Conservation (phyloP, 345 rosid genomes). For the Limnanthes douglasii region DNA sequence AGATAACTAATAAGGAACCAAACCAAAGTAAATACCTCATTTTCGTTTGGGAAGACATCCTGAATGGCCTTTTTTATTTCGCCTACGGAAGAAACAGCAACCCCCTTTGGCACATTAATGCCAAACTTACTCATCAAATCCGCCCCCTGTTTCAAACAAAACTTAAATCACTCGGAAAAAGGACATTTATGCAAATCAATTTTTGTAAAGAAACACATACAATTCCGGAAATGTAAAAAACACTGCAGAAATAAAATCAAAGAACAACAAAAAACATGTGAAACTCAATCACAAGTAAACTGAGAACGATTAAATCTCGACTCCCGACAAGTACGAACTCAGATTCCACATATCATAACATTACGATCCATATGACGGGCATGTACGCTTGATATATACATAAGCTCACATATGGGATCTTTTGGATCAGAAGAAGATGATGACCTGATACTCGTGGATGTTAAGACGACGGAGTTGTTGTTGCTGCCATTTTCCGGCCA, state of each 20-base stretch:
- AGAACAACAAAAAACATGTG: neutral
- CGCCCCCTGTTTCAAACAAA: slow-evolving; percentile 59
- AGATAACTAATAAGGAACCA: too few species aligned
- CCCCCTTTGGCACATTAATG: slow-evolving; percentile 81
- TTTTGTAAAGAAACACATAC: neutral
- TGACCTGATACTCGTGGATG: slow-evolving; percentile 93
- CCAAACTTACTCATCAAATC: slow-evolving; percentile 92
- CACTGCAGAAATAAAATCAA: too few species aligned
- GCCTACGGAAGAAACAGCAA: slow-evolving; percentile 56
- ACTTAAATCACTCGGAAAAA: too few species aligned
- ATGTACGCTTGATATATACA: neutral
- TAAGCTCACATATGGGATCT: neutral
- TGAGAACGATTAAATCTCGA: too few species aligned
- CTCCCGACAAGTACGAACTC: too few species aligned
- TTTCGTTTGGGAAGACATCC: slow-evolving; percentile 49
- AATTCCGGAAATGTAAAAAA: neutral
- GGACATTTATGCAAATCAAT: neutral
- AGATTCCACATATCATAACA: too few species aligned
- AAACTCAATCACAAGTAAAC: too few species aligned
- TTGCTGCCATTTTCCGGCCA: slow-evolving; percentile 76
- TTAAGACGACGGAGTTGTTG: slow-evolving; percentile 98
- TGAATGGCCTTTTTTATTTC: slow-evolving; percentile 45
- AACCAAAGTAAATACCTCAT: slow-evolving; percentile 40
- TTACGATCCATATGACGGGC: too few species aligned
- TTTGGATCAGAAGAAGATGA: slow-evolving; percentile 1